A percentile compares a stretch with the other conserved stretches of the same genome.
These are phyloP conservation scores for Syzygium oleosum DNA, from an alignment of 345 rosid genomes.

Conservation along the genomic window DNA sequence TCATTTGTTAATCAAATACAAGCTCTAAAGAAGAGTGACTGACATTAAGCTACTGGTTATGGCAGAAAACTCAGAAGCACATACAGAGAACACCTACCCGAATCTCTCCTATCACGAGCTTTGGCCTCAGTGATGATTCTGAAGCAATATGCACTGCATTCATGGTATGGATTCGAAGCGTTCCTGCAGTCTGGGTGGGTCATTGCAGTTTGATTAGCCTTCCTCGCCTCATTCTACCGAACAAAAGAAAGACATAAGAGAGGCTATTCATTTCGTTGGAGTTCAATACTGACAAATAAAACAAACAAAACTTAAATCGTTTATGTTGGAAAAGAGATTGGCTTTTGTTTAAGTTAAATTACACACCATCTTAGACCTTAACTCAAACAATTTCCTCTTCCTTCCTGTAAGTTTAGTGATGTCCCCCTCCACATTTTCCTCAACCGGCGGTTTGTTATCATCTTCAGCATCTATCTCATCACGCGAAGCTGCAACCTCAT, in stretches of 20 bases:
- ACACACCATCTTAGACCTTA: constrained; percentile 80
- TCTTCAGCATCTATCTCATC: constrained; percentile 31
- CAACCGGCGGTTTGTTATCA: constrained; percentile 23
- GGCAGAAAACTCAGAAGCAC: neutral
- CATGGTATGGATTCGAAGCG: constrained; percentile 43
- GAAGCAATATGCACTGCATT: constrained; percentile 67
- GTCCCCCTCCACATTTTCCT: constrained; percentile 46
- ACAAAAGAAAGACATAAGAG: neutral
- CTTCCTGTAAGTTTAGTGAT: constrained; percentile 73
- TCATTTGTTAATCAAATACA: neutral
- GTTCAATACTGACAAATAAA: neutral
- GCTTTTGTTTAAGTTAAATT: neutral
- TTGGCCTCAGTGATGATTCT: constrained; percentile 59
- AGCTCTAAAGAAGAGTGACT: neutral
- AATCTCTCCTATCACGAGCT: constrained; percentile 26
- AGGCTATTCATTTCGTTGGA: neutral
- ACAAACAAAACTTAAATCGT: neutral
- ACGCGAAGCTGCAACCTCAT: constrained; percentile 20
- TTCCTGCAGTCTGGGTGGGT: constrained; percentile 26
- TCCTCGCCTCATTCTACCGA: constrained; percentile 72
- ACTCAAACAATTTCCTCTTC: constrained; percentile 63
- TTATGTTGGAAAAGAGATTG: neutral
- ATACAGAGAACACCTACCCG: constrained; percentile 20
- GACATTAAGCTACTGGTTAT: neutral
- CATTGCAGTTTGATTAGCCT: constrained; percentile 83